phyloP scores from a whole-genome alignment of 768 basidiomycete species.

The Trametes cinnabarina region DNA sequence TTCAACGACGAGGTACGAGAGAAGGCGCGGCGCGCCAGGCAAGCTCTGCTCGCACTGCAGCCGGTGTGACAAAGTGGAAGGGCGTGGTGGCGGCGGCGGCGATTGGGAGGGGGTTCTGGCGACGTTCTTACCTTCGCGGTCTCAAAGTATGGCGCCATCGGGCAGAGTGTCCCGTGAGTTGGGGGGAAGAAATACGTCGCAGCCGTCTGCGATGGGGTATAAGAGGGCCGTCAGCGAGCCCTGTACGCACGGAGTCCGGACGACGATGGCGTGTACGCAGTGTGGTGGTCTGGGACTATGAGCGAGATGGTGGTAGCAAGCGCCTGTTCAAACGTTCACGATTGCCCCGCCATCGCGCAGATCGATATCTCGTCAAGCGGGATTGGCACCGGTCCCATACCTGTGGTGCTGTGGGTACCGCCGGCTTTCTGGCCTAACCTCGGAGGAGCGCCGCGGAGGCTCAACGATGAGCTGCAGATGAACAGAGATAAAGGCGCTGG shows the following conservation, averaged over 20 bases:
- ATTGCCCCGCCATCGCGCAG: slow-evolving; percentile 15
- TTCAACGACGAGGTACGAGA: slow-evolving; percentile 3
- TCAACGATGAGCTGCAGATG: background rate
- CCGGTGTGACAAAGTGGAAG: slow-evolving; percentile 8
- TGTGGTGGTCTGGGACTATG: too few species aligned
- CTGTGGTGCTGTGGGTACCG: slow-evolving; percentile 16
- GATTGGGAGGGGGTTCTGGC: slow-evolving; percentile 12
- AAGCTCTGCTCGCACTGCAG: slow-evolving; percentile 7
- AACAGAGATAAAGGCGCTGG: background rate
- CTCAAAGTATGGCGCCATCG: slow-evolving; percentile 64
- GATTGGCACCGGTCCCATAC: slow-evolving; percentile 13
- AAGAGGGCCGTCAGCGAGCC: background rate
- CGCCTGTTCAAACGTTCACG: background rate
- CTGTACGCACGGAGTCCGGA: background rate
- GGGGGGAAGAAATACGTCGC: background rate
- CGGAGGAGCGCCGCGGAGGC: slow-evolving; percentile 1
- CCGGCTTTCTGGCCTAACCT: slow-evolving; percentile 15
- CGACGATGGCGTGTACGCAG: slow-evolving; percentile 3
- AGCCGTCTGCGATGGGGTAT: background rate
- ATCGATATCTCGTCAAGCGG: slow-evolving; percentile 20
- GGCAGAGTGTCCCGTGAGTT: background rate
- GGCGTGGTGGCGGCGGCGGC: slow-evolving; percentile 3
- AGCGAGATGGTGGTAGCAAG: background rate
- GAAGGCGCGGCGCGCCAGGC: slow-evolving; percentile 7
- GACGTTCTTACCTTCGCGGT: slow-evolving; percentile 53